Conservation (phyloP, 805 yeast genomes). For the Candida saitoana region DNA sequence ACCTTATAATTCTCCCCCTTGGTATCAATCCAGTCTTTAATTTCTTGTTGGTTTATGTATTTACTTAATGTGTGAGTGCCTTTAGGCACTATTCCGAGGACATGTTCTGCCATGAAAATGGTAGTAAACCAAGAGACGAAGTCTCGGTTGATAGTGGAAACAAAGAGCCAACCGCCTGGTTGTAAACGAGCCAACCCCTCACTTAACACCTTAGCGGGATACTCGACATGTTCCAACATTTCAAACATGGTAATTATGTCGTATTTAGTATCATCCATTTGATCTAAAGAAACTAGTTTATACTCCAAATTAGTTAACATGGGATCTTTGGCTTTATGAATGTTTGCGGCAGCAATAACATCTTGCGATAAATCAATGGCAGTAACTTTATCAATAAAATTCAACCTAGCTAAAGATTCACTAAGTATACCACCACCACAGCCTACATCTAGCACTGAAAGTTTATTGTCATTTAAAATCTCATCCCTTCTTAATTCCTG, state of each 20-base stretch:
- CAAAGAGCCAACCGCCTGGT: conserved; percentile 78
- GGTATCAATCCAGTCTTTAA: conserved; percentile 57
- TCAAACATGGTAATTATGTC: conserved; percentile 91
- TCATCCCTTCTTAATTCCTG: conserved; percentile 45
- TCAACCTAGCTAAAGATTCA: conserved; percentile 80
- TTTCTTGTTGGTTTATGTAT: conserved; percentile 75
- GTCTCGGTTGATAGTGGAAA: conserved; percentile 92
- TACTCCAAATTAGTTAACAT: conserved; percentile 49
- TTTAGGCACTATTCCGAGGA: conserved; percentile 75
- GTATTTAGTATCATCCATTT: conserved; percentile 42
- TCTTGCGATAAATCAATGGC: conserved; percentile 87
- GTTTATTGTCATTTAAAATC: conserved; percentile 30
- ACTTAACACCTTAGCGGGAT: conserved; percentile 69
- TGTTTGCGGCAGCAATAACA: conserved; percentile 73
- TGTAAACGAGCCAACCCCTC: conserved; percentile 65
- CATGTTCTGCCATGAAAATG: conserved; percentile 80
- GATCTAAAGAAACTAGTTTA: conserved; percentile 59
- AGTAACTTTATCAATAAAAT: conserved; percentile 55
- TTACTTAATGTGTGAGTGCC: conserved; percentile 90
- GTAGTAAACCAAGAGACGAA: conserved; percentile 87
- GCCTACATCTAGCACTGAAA: conserved; percentile 78
- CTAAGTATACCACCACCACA: conserved; percentile 97
- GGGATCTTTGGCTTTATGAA: conserved; percentile 69
- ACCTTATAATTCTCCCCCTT: conserved; percentile 45
- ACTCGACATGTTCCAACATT: conserved; percentile 89